Base-by-base conservation (phyloP, 2,329 filamentous ascomycete genomes). In the Coniochaeta pulveracea region DNA sequence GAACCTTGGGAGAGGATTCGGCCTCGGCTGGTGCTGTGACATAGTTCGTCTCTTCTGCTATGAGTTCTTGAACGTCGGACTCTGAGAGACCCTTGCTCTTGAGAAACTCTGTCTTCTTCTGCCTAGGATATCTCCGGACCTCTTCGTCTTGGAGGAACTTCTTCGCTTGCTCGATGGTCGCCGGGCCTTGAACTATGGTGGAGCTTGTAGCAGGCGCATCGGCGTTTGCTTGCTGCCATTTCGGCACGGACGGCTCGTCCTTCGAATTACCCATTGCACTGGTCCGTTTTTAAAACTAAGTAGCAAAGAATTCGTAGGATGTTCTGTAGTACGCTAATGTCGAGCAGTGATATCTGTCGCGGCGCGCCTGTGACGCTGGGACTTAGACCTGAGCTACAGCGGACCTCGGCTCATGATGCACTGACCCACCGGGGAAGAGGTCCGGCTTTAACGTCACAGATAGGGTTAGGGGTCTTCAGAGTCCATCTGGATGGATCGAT, bases 71-170 rank as follows among this genome's bases (percentile, higher is more conserved):
- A 39, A 93, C 84, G 40, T 89, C 76, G 19, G 68, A 63, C 4
- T 69, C 60, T 4, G 58, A 60, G 6, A 94, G 60, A 4, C 84
- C 84, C 53, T 95, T 95, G 33, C 72, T 73, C 47, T 77, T 69
- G 2, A 95, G 60, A 45, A 94, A 94, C 6, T 72, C 69, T 14
- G 71, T 63, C 60, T 93, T 93, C 55, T 76, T 78, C 36, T 84
- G 79, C 27, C 67, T 65, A 0, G 80, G 65, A 21, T 80, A 75
- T 54, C 79, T 61, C 37, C 70, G 74, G 37, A 94, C 82, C 14
- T 68, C 64, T 6, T 82, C 75, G 39, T 93, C 80, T 33, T 82
- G 64, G 4, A 95, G 68, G 49, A 94, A 95, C 34, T 66, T 72
- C 26, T 70, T 67, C 18, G 86, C 85, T 49, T 85, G 74, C 11